A percentile compares a stretch with the other conserved stretches of the same genome.
Evolutionary conservation across 2,329 filamentous ascomycete species (phyloP).

Genomic region (Arthrobotrys sinensis): DNA sequence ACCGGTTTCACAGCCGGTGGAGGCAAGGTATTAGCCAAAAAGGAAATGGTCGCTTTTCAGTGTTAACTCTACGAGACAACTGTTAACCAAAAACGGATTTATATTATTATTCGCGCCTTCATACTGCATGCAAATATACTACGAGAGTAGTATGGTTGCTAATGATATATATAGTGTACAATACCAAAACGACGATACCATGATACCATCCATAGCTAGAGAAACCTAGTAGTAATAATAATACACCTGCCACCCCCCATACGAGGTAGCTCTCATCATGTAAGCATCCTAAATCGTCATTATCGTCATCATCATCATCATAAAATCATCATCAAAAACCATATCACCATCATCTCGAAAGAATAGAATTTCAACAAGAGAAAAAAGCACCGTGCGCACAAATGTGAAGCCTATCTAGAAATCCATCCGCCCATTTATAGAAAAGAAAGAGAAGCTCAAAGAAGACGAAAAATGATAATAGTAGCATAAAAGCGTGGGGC

Average conservation of each 20-base stretch:
- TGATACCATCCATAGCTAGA: background rate
- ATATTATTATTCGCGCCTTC: too few relatives aligned
- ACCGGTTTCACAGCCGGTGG: slow-evolving; percentile 95
- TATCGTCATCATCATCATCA: background rate
- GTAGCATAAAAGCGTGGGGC: slow-evolving; percentile 24
- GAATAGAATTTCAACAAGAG: too few relatives aligned
- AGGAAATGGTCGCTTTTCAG: slow-evolving; percentile 84
- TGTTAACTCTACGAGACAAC: slow-evolving; percentile 76
- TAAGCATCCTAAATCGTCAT: background rate
- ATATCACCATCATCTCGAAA: too few relatives aligned
- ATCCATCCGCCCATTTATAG: slow-evolving; percentile 29
- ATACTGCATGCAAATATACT: too few relatives aligned
- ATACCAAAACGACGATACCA: background rate
- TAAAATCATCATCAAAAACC: slow-evolving; percentile 2
- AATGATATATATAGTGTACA: too few relatives aligned
- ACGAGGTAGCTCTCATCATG: background rate
- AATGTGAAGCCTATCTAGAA: slow-evolving; percentile 38
- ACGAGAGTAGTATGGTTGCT: too few relatives aligned
- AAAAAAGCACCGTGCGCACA: slow-evolving; percentile 10
- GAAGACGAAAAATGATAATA: slow-evolving; percentile 4
- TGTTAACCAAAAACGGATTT: too few relatives aligned
- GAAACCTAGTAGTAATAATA: background rate
- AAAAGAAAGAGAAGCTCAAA: slow-evolving; percentile 6
- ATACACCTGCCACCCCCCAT: background rate
- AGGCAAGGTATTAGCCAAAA: slow-evolving; percentile 81